Percentiles rank a stretch among this genome's conserved stretches.
phyloP scores from a whole-genome alignment of 495 filamentous ascomycete genomes.

The Viridothelium virens region DNA sequence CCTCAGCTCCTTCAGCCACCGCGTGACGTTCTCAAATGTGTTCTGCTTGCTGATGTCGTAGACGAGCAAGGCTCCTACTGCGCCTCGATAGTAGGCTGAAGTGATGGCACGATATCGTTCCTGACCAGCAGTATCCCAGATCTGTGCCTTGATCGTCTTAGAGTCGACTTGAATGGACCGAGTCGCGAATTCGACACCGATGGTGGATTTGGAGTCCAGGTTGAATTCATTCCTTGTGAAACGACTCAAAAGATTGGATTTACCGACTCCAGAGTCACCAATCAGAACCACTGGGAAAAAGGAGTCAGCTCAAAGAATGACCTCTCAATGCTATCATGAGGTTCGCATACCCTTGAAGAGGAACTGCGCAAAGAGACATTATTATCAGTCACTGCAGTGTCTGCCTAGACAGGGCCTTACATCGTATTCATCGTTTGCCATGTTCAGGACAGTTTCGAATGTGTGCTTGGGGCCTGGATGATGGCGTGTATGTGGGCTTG shows the following conservation, averaged over 20 bases:
- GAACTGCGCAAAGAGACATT: constrained; percentile 52
- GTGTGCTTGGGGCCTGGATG: background rate
- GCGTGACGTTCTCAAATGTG: constrained; percentile 97
- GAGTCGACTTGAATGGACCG: constrained; percentile 97
- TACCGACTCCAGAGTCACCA: constrained; percentile 97
- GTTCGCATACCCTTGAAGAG: constrained; percentile 86
- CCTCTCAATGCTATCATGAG: constrained; percentile 26
- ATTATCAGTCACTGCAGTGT: constrained; percentile 26
- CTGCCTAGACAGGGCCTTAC: constrained; percentile 50
- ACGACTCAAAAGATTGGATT: constrained; percentile 98
- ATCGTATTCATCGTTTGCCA: constrained; percentile 99
- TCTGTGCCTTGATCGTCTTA: constrained; percentile 99
- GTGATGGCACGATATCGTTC: constrained; percentile 99
- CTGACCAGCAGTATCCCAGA: constrained; percentile 99
- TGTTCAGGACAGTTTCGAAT: constrained; percentile 32
- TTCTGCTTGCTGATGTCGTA: constrained; percentile 99
- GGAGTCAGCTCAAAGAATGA: constrained; percentile 17
- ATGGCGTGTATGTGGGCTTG: background rate
- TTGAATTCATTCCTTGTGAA: constrained; percentile 99
- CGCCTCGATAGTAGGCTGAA: constrained; percentile 96
- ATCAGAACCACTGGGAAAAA: constrained; percentile 77
- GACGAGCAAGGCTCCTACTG: constrained; percentile 93
- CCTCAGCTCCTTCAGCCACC: constrained; percentile 98
- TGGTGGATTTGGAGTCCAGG: constrained; percentile 98
- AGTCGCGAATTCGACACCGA: constrained; percentile 98